phyloP scores from a whole-genome alignment of 176 grass and related monocot species.

The Carex myosuroides region DNA sequence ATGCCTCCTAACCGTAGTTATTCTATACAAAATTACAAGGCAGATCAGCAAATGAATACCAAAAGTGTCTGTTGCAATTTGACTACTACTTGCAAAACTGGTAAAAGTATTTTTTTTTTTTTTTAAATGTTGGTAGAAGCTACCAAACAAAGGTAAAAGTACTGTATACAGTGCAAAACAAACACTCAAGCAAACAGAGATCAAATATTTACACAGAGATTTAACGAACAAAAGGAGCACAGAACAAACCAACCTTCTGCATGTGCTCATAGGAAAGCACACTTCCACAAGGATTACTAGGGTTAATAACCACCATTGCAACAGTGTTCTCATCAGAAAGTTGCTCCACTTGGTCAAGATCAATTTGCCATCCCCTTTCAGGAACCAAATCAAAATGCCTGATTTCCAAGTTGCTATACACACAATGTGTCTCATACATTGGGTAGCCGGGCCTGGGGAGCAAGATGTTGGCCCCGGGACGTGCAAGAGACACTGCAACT shows the following conservation, averaged over 20 bases:
- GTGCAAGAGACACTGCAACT: slow-evolving; percentile 36
- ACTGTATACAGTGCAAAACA: neutral
- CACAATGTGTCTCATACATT: slow-evolving; percentile 35
- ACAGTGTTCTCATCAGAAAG: slow-evolving; percentile 64
- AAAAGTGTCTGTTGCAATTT: neutral
- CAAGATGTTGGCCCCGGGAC: slow-evolving; percentile 46
- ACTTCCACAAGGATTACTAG: slow-evolving; percentile 72
- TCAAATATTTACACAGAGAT: neutral
- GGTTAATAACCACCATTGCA: slow-evolving; percentile 64
- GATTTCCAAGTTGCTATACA: slow-evolving; percentile 37
- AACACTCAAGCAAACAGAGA: neutral
- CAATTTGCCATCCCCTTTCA: slow-evolving; percentile 41
- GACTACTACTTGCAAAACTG: neutral
- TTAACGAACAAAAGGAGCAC: neutral
- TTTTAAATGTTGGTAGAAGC: too few relatives aligned
- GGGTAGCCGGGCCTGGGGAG: slow-evolving; percentile 54
- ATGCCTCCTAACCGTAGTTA: neutral
- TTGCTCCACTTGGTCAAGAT: slow-evolving; percentile 46
- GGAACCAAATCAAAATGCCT: slow-evolving; percentile 42
- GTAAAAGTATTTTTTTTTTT: neutral
- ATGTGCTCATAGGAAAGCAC: slow-evolving; percentile 60
- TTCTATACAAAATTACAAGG: neutral
- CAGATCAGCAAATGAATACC: neutral
- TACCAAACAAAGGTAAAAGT: neutral
- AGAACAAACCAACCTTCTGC: slow-evolving; percentile 29